Evolutionary conservation across 768 basidiomycete species (phyloP), one percentile per base, ranked within the genome.

Genomic region (Naematelia encephala): DNA sequence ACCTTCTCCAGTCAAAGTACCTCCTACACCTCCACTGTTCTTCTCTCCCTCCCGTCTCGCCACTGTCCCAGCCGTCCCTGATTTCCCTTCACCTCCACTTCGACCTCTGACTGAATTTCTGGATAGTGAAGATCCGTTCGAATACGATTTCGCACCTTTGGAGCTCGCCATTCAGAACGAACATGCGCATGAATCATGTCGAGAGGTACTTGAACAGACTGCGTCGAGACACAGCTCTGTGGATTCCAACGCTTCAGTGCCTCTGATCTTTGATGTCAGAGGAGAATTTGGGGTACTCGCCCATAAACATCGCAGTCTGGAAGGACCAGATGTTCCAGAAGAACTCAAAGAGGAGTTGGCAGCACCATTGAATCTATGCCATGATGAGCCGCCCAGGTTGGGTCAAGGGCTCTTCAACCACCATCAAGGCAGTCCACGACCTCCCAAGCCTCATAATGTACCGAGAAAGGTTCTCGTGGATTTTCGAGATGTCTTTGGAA

Each of bases 1-100:
- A 2, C 70, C 70, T 8, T 54, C 61, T 14, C 68, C 70, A 2
- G 63, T 72, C 28, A 63, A 66, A 45, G 59, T 72, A 23, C 63
- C 62, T 16, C 60, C 64, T 8, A 55, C 54, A 2, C 25, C 54
- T 3, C 54, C 54, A 44, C 43, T 47, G 21, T 42, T 52, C 26
- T 34, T 58, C 22, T 51, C 50, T 3, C 19, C 56, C 22, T 57
- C 34, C 5, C 52, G 27, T 10, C 62, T 29, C 26, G 30, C 16
- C 8, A 52, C 16, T 43, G 47, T 21, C 3, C 30, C n/a, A 13
- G 23, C 23, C 16, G 34, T 22, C 27, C 26, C 13, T 46, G n/a
- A 16, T 16, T 14, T 12, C 25, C 43, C 46, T 10, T 12, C 48
- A 26, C 48, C 29, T 3, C 34, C 48, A 51, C 48, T 48, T 5